Percentiles rank a stretch among this genome's conserved stretches.
These are phyloP conservation scores for Ploettnerulaceae sp. DNA, from an alignment of 2,329 filamentous ascomycete genomes.

Conservation along the genomic window DNA sequence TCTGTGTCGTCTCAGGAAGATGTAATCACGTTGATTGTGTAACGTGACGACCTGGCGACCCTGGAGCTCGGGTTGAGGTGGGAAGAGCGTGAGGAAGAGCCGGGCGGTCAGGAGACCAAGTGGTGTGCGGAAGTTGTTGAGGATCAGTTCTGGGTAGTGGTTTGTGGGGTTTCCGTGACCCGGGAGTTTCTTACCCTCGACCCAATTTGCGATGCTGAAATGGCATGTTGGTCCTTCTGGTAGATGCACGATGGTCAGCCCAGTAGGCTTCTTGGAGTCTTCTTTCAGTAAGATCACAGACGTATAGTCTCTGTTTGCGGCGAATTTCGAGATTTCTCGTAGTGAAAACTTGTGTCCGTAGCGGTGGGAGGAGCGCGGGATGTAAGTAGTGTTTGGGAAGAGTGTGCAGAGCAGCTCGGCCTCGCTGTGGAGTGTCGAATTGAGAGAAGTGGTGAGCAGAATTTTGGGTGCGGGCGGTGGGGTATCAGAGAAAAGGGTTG, in stretches of 20 bases:
- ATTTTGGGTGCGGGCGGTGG: conserved; percentile 69
- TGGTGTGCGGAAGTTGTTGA: conserved; percentile 94
- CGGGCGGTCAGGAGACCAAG: conserved; percentile 83
- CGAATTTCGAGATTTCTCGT: conserved; percentile 83
- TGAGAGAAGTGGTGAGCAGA: conserved; percentile 84
- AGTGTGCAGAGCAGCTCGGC: conserved; percentile 72
- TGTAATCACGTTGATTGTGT: conserved; percentile 94
- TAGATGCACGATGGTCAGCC: conserved; percentile 78
- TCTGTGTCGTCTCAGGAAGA: conserved; percentile 84
- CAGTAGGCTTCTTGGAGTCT: conserved; percentile 78
- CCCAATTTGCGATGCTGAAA: conserved; percentile 85
- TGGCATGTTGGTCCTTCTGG: conserved; percentile 87
- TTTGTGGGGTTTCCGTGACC: conserved; percentile 85
- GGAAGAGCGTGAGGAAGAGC: conserved; percentile 76
- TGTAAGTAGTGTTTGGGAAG: conserved; percentile 78
- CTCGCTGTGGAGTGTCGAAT: conserved; percentile 81
- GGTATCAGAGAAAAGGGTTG: conserved; percentile 55
- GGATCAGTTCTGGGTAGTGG: conserved; percentile 82
- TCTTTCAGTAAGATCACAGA: conserved; percentile 82
- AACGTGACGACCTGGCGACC: conserved; percentile 88
- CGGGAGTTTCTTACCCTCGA: conserved; percentile 80
- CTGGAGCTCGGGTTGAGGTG: conserved; percentile 73
- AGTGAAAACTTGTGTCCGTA: conserved; percentile 89
- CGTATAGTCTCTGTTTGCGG: conserved; percentile 75
- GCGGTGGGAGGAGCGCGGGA: conserved; percentile 77